Conservation (phyloP, 352 stramenopile species). For the Bremia lactucae region DNA sequence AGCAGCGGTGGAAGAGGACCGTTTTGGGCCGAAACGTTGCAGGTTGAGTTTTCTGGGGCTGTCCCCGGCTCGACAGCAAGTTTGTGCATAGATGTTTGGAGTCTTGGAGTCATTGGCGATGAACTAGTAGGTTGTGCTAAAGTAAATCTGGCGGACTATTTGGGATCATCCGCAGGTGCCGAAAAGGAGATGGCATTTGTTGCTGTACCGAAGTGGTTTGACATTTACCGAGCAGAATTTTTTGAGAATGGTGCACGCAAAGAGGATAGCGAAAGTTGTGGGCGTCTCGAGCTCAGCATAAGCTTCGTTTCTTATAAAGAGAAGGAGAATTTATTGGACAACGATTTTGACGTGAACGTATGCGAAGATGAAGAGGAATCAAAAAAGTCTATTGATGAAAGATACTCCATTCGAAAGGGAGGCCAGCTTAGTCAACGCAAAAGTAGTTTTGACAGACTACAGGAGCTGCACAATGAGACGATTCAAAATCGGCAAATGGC, state of each 20-base stretch:
- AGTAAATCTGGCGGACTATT: slow-evolving; percentile 66
- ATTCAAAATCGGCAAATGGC: slow-evolving; percentile 29
- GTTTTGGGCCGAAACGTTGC: slow-evolving; percentile 73
- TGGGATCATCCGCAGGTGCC: slow-evolving; percentile 44
- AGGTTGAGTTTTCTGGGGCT: slow-evolving; percentile 62
- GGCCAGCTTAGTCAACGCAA: slow-evolving; percentile 46
- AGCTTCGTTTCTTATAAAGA: slow-evolving; percentile 62
- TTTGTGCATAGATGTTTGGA: slow-evolving; percentile 72
- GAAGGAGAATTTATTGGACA: slow-evolving; percentile 28
- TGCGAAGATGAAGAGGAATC: slow-evolving; percentile 16
- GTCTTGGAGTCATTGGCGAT: slow-evolving; percentile 62
- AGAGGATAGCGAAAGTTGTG: slow-evolving; percentile 28
- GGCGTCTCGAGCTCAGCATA: slow-evolving; percentile 66
- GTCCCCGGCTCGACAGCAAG: slow-evolving; percentile 65
- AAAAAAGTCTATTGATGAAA: slow-evolving; percentile 8
- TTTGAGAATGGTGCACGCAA: slow-evolving; percentile 21
- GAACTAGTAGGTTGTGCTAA: slow-evolving; percentile 66
- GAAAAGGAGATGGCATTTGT: slow-evolving; percentile 61
- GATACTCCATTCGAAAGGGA: slow-evolving; percentile 7
- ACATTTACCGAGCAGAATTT: slow-evolving; percentile 46
- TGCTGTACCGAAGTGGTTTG: slow-evolving; percentile 68
- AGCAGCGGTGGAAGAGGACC: slow-evolving; percentile 33
- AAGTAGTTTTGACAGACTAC: slow-evolving; percentile 68
- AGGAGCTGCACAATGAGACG: slow-evolving; percentile 65
- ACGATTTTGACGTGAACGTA: slow-evolving; percentile 20